Conservation (phyloP, 202 grass and related monocot species). For the Saccharum hybrid region DNA sequence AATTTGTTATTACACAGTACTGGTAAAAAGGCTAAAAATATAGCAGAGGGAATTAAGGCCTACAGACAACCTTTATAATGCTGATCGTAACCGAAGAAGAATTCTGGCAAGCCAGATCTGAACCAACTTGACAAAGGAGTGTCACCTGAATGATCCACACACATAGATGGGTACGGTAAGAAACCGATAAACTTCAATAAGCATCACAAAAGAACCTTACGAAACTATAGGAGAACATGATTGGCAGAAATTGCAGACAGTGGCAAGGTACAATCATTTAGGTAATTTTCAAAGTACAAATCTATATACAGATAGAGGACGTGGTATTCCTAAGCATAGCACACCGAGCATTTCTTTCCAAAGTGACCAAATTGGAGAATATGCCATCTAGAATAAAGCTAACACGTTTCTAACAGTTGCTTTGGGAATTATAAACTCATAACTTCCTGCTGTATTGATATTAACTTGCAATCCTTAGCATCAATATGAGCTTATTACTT, state of each 20-base stretch:
- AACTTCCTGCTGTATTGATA: slow-evolving; percentile 8
- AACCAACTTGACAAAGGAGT: slow-evolving; percentile 89
- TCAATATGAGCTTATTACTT: slow-evolving; percentile 18
- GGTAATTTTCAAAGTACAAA: slow-evolving; percentile 29
- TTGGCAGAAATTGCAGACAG: slow-evolving; percentile 7
- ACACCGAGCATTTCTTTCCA: slow-evolving; percentile 14
- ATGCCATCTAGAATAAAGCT: slow-evolving; percentile 2
- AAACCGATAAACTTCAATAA: slow-evolving; percentile 34
- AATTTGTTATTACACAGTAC: slow-evolving; percentile 34
- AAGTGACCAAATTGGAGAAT: slow-evolving; percentile 2
- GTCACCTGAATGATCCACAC: slow-evolving; percentile 68
- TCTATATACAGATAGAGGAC: not conserved
- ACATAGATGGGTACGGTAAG: slow-evolving; percentile 38
- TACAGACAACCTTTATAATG: slow-evolving; percentile 85
- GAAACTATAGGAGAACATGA: slow-evolving; percentile 28
- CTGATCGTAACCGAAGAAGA: slow-evolving; percentile 75
- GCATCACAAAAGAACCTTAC: slow-evolving; percentile 23
- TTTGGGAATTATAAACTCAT: slow-evolving; percentile 12
- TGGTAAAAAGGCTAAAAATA: slow-evolving; percentile 30
- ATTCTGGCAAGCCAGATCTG: slow-evolving; percentile 70
- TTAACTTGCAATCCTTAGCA: not conserved
- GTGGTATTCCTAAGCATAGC: slow-evolving; percentile 10
- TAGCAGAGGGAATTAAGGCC: slow-evolving; percentile 36
- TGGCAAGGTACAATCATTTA: not conserved
- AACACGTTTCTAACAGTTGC: not conserved